Evolutionary conservation across 768 basidiomycete species (phyloP).

Genomic region (Leccinum broughii): DNA sequence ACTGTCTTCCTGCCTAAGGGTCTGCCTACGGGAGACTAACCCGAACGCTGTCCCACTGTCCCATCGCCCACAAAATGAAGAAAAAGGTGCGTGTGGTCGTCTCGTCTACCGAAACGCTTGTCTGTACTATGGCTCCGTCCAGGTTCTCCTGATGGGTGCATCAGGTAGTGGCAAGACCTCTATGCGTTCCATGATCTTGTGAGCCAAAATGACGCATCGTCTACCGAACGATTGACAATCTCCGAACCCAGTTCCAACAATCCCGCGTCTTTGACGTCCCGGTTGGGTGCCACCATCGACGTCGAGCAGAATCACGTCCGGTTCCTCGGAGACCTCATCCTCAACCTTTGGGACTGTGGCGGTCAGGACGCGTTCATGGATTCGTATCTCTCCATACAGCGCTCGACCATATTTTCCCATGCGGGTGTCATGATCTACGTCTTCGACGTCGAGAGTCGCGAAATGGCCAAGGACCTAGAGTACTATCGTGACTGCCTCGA

Average conservation of each 20-base stretch:
- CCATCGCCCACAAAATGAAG: constrained; percentile 27
- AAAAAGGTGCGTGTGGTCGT: constrained; percentile 27
- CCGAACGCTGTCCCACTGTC: no score
- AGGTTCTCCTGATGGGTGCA: constrained; percentile 99
- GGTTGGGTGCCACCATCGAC: constrained; percentile 95
- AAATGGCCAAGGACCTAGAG: constrained; percentile 81
- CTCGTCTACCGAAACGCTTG: neutral
- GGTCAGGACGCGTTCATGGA: constrained; percentile 99
- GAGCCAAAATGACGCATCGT: constrained; percentile 35
- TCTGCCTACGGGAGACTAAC: no score
- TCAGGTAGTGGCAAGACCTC: constrained; percentile 95
- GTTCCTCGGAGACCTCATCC: constrained; percentile 92
- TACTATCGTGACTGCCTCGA: constrained; percentile 93
- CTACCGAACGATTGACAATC: constrained; percentile 9
- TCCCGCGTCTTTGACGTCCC: constrained; percentile 85
- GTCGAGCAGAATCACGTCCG: constrained; percentile 98
- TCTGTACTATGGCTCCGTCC: neutral
- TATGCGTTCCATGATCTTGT: constrained; percentile 99
- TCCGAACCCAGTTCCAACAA: constrained; percentile 77
- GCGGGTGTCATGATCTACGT: constrained; percentile 99
- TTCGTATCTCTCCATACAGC: constrained; percentile 88
- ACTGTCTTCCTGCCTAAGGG: no score
- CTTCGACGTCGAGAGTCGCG: constrained; percentile 89
- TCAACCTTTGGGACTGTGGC: constrained; percentile 98
- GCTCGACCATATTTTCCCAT: constrained; percentile 93